phyloP scores from a whole-genome alignment of 2,329 filamentous ascomycete genomes.

The Zarea fungicola region DNA sequence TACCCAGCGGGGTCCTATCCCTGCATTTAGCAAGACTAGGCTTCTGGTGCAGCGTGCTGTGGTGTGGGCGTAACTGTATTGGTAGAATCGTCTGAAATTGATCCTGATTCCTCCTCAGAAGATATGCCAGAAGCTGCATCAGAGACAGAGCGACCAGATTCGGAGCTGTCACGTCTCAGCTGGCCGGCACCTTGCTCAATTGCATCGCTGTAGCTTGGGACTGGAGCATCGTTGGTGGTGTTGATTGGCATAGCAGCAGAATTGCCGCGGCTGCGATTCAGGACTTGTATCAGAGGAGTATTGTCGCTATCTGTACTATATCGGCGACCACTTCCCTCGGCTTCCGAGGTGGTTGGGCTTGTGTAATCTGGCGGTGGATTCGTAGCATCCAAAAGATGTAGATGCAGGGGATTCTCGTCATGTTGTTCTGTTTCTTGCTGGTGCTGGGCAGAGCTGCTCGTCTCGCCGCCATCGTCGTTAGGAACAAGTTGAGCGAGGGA shows the following conservation, averaged over 20 bases:
- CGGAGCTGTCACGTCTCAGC: conserved; percentile 5
- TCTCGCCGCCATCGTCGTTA: conserved; percentile 66
- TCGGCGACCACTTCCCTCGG: conserved; percentile 38
- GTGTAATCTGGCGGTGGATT: conserved; percentile 68
- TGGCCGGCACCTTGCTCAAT: conserved; percentile 45
- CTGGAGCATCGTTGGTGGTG: conserved; percentile 51
- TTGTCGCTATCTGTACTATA: conserved; percentile 56
- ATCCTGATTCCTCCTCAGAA: conserved; percentile 1
- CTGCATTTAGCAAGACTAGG: neutral
- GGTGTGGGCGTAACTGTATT: conserved; percentile 8
- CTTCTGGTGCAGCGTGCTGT: neutral
- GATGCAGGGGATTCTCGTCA: conserved; percentile 33
- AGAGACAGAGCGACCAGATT: neutral
- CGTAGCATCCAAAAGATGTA: conserved; percentile 48
- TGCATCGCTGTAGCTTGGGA: conserved; percentile 78
- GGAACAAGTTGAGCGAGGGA: conserved; percentile 81
- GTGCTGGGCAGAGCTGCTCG: conserved; percentile 43
- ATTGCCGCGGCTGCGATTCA: conserved; percentile 45
- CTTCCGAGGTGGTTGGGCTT: conserved; percentile 57
- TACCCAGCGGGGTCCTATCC: neutral
- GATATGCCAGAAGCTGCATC: no score
- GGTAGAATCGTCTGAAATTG: conserved; percentile 8
- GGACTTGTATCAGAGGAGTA: conserved; percentile 45
- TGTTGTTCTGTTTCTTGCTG: conserved; percentile 17
- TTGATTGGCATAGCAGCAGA: conserved; percentile 34